phyloP scores from a whole-genome alignment of 108 stramenopile genomes.

The Skeletonema potamos region DNA sequence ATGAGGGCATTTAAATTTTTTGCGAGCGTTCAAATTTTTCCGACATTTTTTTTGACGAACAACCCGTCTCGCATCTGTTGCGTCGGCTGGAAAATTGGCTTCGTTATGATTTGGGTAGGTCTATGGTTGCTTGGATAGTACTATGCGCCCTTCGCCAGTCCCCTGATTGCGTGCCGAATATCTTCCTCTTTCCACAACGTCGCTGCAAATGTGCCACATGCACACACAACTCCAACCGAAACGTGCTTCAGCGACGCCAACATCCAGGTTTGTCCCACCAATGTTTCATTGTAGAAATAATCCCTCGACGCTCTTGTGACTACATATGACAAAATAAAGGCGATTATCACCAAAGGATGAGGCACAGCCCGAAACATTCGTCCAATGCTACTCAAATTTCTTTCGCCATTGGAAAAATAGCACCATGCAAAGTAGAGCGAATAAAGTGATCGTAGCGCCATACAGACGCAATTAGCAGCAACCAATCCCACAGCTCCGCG shows the following conservation, averaged over 20 bases:
- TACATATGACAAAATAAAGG: slow-evolving; percentile 48
- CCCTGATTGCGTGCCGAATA: slow-evolving; percentile 29
- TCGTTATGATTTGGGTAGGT: too few species aligned
- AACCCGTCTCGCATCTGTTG: too few species aligned
- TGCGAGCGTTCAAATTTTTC: too few species aligned
- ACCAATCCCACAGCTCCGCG: slow-evolving; percentile 76
- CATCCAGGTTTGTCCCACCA: slow-evolving; percentile 49
- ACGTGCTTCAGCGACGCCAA: slow-evolving; percentile 59
- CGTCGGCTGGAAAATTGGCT: too few species aligned
- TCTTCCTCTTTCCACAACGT: slow-evolving; percentile 40
- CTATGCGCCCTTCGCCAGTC: neutral
- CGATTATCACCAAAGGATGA: slow-evolving; percentile 52
- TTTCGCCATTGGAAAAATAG: slow-evolving; percentile 52
- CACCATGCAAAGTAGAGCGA: slow-evolving; percentile 62
- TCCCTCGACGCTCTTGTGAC: slow-evolving; percentile 38
- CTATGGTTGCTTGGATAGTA: too few species aligned
- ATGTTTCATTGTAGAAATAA: slow-evolving; percentile 22
- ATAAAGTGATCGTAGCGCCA: slow-evolving; percentile 68
- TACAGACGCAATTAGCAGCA: slow-evolving; percentile 73
- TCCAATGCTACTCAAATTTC: neutral
- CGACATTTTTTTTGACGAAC: too few species aligned
- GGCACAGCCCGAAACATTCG: slow-evolving; percentile 39
- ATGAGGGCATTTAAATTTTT: too few species aligned
- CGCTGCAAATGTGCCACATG: slow-evolving; percentile 25
- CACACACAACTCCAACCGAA: slow-evolving; percentile 48